These are phyloP conservation scores for Dryadomyces sulphureus DNA, from an alignment of 2,329 filamentous ascomycete genomes.

Conservation along the genomic window DNA sequence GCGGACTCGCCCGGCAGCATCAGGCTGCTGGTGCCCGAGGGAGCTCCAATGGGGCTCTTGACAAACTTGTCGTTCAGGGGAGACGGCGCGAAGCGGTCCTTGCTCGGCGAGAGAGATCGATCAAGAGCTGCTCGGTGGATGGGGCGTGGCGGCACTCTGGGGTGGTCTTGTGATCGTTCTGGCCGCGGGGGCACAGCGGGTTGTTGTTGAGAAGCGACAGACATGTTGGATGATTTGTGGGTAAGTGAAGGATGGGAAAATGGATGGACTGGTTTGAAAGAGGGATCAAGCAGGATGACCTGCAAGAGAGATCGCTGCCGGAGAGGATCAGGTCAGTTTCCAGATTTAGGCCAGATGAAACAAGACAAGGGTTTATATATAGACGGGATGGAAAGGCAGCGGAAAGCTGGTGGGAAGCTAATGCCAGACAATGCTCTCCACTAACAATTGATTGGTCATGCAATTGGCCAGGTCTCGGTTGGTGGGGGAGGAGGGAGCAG, in stretches of 20 bases:
- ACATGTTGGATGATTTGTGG: constrained; percentile 22
- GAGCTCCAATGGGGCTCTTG: constrained; percentile 26
- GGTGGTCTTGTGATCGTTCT: constrained; percentile 36
- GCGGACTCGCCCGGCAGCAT: constrained; percentile 21
- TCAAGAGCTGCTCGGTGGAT: constrained; percentile 50
- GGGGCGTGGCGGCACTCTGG: constrained; percentile 69
- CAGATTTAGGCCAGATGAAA: no score
- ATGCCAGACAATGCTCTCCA: no score
- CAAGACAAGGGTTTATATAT: no score
- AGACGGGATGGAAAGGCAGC: no score
- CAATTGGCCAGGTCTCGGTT: no score
- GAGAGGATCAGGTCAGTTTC: no score
- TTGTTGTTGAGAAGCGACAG: constrained; percentile 33
- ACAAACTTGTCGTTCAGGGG: constrained; percentile 63
- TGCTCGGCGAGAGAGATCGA: constrained; percentile 62
- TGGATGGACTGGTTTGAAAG: neutral
- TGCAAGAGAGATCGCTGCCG: no score
- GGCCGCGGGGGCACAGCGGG: constrained; percentile 45
- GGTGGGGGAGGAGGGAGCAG: no score
- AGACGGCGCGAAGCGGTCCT: constrained; percentile 69
- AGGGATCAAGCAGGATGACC: no score
- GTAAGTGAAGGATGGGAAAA: neutral
- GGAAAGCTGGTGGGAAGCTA: no score
- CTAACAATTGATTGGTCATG: no score
- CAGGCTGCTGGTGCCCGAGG: constrained; percentile 16